Base-by-base conservation (phyloP, 306 rosid genomes). In the Cicer cuneatum region DNA sequence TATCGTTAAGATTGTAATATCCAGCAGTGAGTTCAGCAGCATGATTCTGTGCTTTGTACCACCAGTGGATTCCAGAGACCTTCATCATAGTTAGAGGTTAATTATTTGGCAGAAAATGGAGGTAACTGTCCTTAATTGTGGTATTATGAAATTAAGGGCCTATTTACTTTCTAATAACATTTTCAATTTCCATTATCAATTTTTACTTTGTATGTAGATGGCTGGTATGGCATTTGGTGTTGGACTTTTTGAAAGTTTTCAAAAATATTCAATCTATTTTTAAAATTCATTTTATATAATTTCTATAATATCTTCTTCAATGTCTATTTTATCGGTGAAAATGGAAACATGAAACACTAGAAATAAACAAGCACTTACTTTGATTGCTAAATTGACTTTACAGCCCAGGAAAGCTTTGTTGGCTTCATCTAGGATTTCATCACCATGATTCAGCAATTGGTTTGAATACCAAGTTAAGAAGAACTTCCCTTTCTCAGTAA, bases 41-140 rank as follows among this genome's bases (percentile, higher is more conserved):
- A 62, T 93, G 96, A 72, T 40, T 83, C 54, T 75, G 86, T 8
- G 70, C 77, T 83, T 70, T 77, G 64, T 89, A 91, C 96, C 96
- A 93, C 97, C 98, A 91, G 78, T 93, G 96, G 73, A 93, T 89
- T 85, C 97, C 97, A 5, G 94, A 83, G 38, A 93, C 96, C 98
- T 89, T 78, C 12, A 71, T 49, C 49, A 78, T 51, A 33, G 78
- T 67, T 43, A 76, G 73, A 43, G 59, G 33, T 19, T 47, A 64
- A 24, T 69, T 35, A 67, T 47, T 76, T 64, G 57, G 53, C 5
- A 43, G 41, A 18, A 21, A 69, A 66, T 49, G 43, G 41, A 54
- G 71, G 59, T 57, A 33, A 46, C 18, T 52, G 16, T 9, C 51
- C 29, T 15, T 66, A 19, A 58, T 69, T 63, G 18, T 35, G 60